phyloP scores from a whole-genome alignment of 768 basidiomycete species.

The Termitomyces heimii region DNA sequence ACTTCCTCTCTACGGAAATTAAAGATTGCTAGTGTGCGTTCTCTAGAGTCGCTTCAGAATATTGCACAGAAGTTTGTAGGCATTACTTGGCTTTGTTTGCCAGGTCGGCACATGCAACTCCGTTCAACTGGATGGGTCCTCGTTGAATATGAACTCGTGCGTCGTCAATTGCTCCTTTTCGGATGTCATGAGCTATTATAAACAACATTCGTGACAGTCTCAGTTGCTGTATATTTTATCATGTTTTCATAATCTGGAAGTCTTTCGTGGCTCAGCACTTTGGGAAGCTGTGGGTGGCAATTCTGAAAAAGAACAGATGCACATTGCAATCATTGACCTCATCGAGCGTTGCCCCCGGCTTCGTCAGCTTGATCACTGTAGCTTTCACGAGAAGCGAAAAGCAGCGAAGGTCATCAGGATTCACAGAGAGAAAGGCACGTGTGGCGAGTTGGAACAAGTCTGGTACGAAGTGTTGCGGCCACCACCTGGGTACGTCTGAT shows the following conservation, averaged over 20 bases:
- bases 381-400: constrained; percentile 25
- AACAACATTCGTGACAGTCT: constrained; percentile 19
- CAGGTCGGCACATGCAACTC: constrained; percentile 15
- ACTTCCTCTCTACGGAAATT: constrained; percentile 24
- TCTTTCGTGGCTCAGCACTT: constrained; percentile 35
- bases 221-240: constrained; percentile 35
- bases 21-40: constrained; percentile 24
- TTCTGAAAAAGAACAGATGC: constrained; percentile 28
- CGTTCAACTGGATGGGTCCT: constrained; percentile 8
- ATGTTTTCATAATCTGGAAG: constrained; percentile 34
- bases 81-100: constrained; percentile 35
- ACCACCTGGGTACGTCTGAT: constrained; percentile 20
- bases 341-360: constrained; percentile 35
- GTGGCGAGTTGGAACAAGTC: constrained; percentile 20
- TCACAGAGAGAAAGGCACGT: constrained; percentile 21
- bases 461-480: constrained; percentile 27
- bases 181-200: not conserved
- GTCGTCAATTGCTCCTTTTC: constrained; percentile 4
- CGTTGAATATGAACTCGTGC: constrained; percentile 20
- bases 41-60: constrained; percentile 21
- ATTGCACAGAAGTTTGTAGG: constrained; percentile 31
- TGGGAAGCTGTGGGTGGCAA: constrained; percentile 34
- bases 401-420: constrained; percentile 33
- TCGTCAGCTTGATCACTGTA: constrained; percentile 35
- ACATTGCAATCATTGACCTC: constrained; percentile 32